phyloP scores from a whole-genome alignment of 208 protist genomes.

The Strigomonas galati region DNA sequence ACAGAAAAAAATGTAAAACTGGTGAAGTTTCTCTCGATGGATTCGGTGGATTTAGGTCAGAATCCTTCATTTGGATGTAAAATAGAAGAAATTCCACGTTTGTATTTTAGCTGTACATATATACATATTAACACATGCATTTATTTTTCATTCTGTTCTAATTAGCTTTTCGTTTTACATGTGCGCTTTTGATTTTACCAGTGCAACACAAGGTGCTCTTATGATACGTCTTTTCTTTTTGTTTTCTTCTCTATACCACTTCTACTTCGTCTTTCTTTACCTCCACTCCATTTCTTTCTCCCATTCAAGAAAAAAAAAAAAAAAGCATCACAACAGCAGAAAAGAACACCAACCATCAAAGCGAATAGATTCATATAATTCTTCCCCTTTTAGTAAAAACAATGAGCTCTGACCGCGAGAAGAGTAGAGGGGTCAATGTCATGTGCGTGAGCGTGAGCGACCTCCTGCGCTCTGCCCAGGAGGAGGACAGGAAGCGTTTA shows the following conservation, averaged over 20 bases:
- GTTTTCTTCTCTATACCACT: not conserved
- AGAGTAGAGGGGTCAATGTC: constrained; percentile 24
- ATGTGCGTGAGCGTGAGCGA: constrained; percentile 54
- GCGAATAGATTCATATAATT: too few species aligned
- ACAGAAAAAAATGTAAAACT: not conserved
- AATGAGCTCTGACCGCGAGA: constrained; percentile 6
- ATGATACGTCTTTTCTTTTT: constrained; percentile 12
- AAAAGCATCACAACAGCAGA: not conserved
- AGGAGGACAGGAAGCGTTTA: constrained; percentile 10
- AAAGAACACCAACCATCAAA: not conserved
- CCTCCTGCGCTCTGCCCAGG: constrained; percentile 27
- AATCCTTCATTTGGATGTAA: not conserved
- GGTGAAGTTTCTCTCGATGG: not conserved
- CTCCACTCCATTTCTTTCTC: constrained; percentile 6
- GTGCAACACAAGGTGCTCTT: too few species aligned
- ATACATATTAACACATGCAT: constrained; percentile 20
- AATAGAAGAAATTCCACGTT: not conserved
- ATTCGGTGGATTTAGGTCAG: too few species aligned
- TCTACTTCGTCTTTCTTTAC: constrained; percentile 14
- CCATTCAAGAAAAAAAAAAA: constrained; percentile 13
- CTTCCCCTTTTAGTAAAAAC: too few species aligned
- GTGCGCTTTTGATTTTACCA: not conserved
- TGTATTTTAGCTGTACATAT: constrained; percentile 18
- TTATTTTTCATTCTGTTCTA: constrained; percentile 8
- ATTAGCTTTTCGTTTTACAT: constrained; percentile 6